These are phyloP conservation scores for Aristolochia californica DNA, from an alignment of 164 flowering plant genomes.

Conservation along the genomic window DNA sequence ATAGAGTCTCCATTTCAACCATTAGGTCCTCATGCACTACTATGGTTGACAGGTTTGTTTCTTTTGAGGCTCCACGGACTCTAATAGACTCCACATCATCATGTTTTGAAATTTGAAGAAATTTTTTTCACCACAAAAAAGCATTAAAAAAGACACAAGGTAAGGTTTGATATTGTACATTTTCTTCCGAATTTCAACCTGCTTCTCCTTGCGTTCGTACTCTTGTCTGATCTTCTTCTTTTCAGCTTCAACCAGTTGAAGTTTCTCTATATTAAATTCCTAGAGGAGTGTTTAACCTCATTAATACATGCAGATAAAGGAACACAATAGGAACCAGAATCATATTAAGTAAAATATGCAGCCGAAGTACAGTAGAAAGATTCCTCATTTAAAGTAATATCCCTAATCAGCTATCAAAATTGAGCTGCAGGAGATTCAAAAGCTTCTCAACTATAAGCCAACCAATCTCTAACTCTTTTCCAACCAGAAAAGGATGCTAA, in stretches of 20 bases:
- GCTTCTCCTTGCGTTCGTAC: constrained; percentile 84
- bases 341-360: not conserved
- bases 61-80: no score
- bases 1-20: no score
- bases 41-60: no score
- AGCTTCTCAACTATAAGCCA: no score
- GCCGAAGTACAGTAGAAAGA: not conserved
- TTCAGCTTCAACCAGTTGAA: constrained; percentile 85
- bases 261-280: constrained; percentile 94
- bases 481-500: no score
- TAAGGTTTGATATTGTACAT: constrained; percentile 36
- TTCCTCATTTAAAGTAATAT: no score
- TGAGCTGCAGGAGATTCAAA: no score
- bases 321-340: not conserved
- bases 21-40: no score
- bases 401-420: not conserved
- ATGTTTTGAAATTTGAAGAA: no score
- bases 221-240: constrained; percentile 94
- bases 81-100: no score
- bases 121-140: no score
- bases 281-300: constrained; percentile 10
- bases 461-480: no score
- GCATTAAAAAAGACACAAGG: not conserved
- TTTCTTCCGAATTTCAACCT: constrained; percentile 80
- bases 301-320: not conserved